These are phyloP conservation scores for Nitzschia sp. DNA, from an alignment of 108 stramenopile genomes.

Conservation along the genomic window DNA sequence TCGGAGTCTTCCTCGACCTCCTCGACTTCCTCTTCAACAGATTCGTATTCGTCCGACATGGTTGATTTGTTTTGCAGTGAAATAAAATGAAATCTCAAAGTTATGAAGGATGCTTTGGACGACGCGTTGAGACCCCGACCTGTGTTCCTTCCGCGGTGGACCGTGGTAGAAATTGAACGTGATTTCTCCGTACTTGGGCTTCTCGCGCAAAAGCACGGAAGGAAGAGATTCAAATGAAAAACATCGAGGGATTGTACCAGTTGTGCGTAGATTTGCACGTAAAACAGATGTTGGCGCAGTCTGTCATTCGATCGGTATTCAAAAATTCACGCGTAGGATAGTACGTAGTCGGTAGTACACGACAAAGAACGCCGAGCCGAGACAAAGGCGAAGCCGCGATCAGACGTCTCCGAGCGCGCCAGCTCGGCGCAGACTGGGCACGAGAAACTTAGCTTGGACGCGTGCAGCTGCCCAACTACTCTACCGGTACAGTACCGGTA, in stretches of 20 bases:
- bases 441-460: too few species aligned
- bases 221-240: neutral
- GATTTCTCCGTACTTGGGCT: neutral
- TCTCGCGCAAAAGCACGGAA: neutral
- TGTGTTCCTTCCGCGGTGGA: conserved; percentile 1
- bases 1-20: conserved; percentile 40
- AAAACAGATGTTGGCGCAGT: conserved; percentile 7
- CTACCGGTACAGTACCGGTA: too few species aligned
- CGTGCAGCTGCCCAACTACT: too few species aligned
- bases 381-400: too few species aligned
- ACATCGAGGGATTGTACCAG: neutral
- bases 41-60: conserved; percentile 51
- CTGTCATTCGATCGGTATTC: neutral
- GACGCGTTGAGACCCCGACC: neutral
- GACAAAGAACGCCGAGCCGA: too few species aligned
- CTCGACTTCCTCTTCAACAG: conserved; percentile 43
- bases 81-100: conserved; percentile 3
- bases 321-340: too few species aligned
- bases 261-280: neutral
- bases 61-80: conserved; percentile 2
- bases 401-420: too few species aligned
- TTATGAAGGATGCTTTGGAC: neutral
- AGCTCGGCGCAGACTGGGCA: too few species aligned
- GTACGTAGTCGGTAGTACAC: too few species aligned
- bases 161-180: neutral